Evolutionary conservation across 2,329 filamentous ascomycete species (phyloP), one percentile per base, ranked within the genome.

Genomic region (Trichoderma sp.): DNA sequence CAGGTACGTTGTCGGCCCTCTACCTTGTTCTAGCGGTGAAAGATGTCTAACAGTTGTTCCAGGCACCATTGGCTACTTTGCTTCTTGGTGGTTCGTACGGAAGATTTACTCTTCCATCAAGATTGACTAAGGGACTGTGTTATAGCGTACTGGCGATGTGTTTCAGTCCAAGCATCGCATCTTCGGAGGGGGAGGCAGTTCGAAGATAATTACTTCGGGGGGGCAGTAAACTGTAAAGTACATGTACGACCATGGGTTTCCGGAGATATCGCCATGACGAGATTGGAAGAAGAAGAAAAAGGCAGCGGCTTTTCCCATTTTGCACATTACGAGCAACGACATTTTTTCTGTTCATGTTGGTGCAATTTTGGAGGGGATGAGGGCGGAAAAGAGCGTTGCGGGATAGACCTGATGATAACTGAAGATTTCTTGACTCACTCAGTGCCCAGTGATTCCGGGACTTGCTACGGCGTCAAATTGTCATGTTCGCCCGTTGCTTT

Each of bases 71-170:
- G 95, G 95, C 63, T 97, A 95, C 81, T 92, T 97, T 72, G 88
- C 95, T 9, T 96, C 92, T 76, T 98, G 93, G 92, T 85, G 90
- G 75, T 99, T 99, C 75, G 90, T 96, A 61, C 87, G 91, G 70
- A 94, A 91, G 77, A 99, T 99, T 67, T 99, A 99, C 77, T 82
- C 88, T 26, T 97, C 93, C n/a, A 96, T 99, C 81, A 99, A 99
- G 83, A 93, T 99, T 69, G 95, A 99, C 76, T 99, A 80, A 77
- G 66, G 19, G 10, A 52, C 39, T 6, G 30, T 41, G 45, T 15
- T 39, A 45, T 10, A 7, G 44, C 19, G 14, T 39, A 30, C 14
- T 5, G 7, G 24, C 14, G 21, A 15, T 34, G 28, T 26, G 50
- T 52, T 52, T 52, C 30, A 17, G 43, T 34, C 34, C 3, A 19